A percentile compares a stretch with the other conserved stretches of the same genome.
Conservation (phyloP, 495 filamentous ascomycete genomes). For the Trichoderma gamsii region DNA sequence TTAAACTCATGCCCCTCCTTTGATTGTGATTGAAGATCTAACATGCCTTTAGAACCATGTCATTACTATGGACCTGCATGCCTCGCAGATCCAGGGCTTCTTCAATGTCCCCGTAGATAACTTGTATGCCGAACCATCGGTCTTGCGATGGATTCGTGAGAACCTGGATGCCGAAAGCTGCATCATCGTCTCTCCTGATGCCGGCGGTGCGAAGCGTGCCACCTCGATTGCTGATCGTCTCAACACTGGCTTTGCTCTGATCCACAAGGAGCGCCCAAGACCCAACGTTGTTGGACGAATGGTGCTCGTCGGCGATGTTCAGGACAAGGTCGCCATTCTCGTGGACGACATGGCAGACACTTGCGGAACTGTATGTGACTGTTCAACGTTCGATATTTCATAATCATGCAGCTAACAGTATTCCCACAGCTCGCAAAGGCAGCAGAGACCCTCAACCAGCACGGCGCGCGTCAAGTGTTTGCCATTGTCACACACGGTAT, state of each 20-base stretch:
- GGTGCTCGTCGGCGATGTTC: conserved; percentile 79
- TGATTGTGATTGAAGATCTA: conserved; percentile 24
- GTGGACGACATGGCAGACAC: conserved; percentile 86
- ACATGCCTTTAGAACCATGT: conserved; percentile 60
- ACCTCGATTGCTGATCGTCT: conserved; percentile 95
- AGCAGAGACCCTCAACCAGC: conserved; percentile 81
- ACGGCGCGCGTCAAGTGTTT: conserved; percentile 81
- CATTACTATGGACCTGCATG: conserved; percentile 83
- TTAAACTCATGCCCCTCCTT: background rate
- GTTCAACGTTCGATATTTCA: background rate
- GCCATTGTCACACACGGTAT: conserved; percentile 97
- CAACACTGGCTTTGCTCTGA: conserved; percentile 92
- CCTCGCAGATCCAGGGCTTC: conserved; percentile 81
- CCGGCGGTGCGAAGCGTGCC: conserved; percentile 91
- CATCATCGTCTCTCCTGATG: conserved; percentile 94
- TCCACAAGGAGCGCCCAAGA: conserved; percentile 94
- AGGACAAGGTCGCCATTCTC: conserved; percentile 51
- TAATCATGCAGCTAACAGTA: background rate
- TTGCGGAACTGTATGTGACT: conserved; percentile 53
- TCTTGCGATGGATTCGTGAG: conserved; percentile 83
- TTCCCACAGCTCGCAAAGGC: conserved; percentile 70
- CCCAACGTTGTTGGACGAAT: conserved; percentile 95
- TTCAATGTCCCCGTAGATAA: conserved; percentile 98
- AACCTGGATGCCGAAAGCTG: conserved; percentile 76
- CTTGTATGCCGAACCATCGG: conserved; percentile 91